Evolutionary conservation across 2,329 filamentous ascomycete species (phyloP).

Genomic region (Aspergillus fructus): DNA sequence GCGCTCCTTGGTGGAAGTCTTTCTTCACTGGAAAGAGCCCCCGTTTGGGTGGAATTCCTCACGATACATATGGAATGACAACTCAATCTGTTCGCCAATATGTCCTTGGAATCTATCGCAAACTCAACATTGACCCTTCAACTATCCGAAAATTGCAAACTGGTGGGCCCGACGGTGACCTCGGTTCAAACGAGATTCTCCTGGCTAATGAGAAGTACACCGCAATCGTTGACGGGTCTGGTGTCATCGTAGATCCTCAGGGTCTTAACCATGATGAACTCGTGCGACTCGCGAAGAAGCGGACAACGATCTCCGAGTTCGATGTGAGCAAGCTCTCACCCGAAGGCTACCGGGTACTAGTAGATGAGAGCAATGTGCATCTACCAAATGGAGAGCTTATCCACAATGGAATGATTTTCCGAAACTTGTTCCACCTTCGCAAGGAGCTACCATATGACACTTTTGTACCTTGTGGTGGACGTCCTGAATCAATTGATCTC

Average conservation of each 20-base stretch:
- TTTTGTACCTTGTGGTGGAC: slow-evolving; percentile 94
- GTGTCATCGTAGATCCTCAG: slow-evolving; percentile 89
- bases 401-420: slow-evolving; percentile 90
- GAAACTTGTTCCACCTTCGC: slow-evolving; percentile 94
- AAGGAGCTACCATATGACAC: slow-evolving; percentile 73
- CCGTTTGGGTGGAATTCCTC: slow-evolving; percentile 91
- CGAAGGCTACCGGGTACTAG: slow-evolving; percentile 85
- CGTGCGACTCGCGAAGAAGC: slow-evolving; percentile 76
- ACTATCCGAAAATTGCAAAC: slow-evolving; percentile 94
- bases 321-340: slow-evolving; percentile 81
- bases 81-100: slow-evolving; percentile 95
- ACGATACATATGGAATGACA: slow-evolving; percentile 97
- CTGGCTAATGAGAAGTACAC: slow-evolving; percentile 95
- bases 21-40: slow-evolving; percentile 99
- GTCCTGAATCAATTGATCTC: slow-evolving; percentile 94
- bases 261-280: slow-evolving; percentile 85
- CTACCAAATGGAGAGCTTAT: slow-evolving; percentile 84
- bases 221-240: slow-evolving; percentile 91
- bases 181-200: slow-evolving; percentile 96
- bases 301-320: slow-evolving; percentile 86
- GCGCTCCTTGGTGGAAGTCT: slow-evolving; percentile 98
- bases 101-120: slow-evolving; percentile 94
- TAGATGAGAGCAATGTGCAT: slow-evolving; percentile 86
- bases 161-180: slow-evolving; percentile 91
- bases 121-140: slow-evolving; percentile 82